Evolutionary conservation across 352 stramenopile genomes (phyloP), one percentile per base, ranked within the genome.

Genomic region (Thraustochytrium aureum): DNA sequence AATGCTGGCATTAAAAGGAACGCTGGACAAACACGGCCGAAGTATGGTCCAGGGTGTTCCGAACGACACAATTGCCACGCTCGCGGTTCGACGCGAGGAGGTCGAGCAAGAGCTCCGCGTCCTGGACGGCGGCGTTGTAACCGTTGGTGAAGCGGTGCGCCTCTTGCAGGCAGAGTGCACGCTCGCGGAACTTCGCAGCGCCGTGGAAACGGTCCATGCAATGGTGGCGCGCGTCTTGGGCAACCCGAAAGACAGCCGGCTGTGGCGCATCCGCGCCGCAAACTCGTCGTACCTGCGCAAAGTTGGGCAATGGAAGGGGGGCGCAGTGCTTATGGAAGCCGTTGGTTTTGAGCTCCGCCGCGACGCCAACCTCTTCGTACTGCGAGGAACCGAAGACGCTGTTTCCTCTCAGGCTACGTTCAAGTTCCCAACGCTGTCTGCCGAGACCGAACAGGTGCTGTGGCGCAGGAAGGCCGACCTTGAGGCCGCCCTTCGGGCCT

Each of bases 401-500:
- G 30, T 14, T n/a, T 6, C n/a, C 38, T 26, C 37, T 38, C 12
- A 61, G 37, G 65, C n/a, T 32, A 74, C 12, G 50, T 86, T 86
- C 38, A 61, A 62, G 20, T 86, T 86, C 47, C 83, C 83, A 14
- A 59, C 65, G 32, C 45, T 86, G 37, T 45, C 79, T 10, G 47
- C 67, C 10, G 69, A 75, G 35, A 82, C 81, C 2, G 83, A 86
- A 62, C 52, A 62, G 35, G 74, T 86, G 37, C 61, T 86, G 20
- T 86, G 83, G 83, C 83, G 83, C 1, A 72, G 83, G 42, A 86
- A 86, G 47, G 83, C 81, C 0, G 83, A 86, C 62, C 54, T 86
- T 20, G 83, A 86, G 45, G 83, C 67, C 38, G 83, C 83, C 2
- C 72, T 86, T 52, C 52, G 73, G 30, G 76, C 67, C 30, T 61